phyloP scores from a whole-genome alignment of 768 basidiomycete species.

The Royoungia palumana region DNA sequence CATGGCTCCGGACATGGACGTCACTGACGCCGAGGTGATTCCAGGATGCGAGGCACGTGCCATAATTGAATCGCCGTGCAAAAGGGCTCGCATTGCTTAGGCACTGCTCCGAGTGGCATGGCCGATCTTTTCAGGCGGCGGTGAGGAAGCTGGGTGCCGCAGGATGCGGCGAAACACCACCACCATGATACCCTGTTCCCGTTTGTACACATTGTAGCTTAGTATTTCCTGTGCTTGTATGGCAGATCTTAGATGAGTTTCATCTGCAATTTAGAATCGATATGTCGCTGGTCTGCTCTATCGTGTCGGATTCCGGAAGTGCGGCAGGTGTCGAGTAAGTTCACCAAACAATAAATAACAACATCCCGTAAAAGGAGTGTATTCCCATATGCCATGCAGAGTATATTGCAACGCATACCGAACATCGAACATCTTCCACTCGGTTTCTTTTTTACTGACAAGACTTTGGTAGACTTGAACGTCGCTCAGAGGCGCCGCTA shows the following conservation, averaged over 20 bases:
- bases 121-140: neutral
- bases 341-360: constrained; percentile 12
- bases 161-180: neutral
- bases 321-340: constrained; percentile 4
- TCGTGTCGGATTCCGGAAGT: constrained; percentile 1
- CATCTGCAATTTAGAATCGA: neutral
- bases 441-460: neutral
- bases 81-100: constrained; percentile 6
- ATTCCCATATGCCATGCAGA: constrained; percentile 10
- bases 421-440: neutral
- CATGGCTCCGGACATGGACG: constrained; percentile 21
- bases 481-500: neutral
- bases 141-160: neutral
- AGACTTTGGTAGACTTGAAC: neutral
- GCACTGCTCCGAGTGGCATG: neutral
- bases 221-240: neutral
- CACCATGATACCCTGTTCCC: constrained; percentile 11
- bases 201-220: neutral
- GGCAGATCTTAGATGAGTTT: neutral
- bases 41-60: constrained; percentile 16
- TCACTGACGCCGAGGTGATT: constrained; percentile 23
- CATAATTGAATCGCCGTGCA: constrained; percentile 2
- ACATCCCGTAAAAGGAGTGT: constrained; percentile 9
- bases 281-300: neutral
- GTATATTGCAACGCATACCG: neutral